phyloP scores from a whole-genome alignment of 2,329 filamentous ascomycete genomes.

The Sclerotinia borealis region DNA sequence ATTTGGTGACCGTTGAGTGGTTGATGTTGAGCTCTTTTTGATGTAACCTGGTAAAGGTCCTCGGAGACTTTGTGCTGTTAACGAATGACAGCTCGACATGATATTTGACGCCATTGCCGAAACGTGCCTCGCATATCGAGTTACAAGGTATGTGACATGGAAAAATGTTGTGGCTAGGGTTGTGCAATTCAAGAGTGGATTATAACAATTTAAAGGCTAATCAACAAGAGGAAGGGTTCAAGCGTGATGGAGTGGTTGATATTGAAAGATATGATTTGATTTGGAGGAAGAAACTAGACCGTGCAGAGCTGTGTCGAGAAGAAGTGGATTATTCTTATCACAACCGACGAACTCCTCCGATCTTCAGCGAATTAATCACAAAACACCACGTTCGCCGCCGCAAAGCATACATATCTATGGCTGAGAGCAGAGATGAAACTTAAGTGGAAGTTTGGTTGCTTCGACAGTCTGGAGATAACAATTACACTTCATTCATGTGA shows the following conservation, averaged over 20 bases:
- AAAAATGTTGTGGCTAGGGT: not conserved
- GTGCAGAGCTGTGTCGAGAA: conserved; percentile 6
- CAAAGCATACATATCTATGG: not conserved
- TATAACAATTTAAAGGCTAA: not conserved
- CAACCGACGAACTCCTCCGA: conserved; percentile 2
- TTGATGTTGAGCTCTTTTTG: not conserved
- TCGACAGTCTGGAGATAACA: not conserved
- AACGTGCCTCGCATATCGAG: conserved; percentile 11
- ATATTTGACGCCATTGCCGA: conserved; percentile 15
- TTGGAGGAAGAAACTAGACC: not conserved
- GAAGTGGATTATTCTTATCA: not conserved
- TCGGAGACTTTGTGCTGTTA: conserved; percentile 6
- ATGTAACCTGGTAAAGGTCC: conserved; percentile 2
- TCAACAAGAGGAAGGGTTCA: not conserved
- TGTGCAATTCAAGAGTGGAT: conserved; percentile 4
- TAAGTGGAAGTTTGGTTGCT: not conserved
- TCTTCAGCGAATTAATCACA: not conserved
- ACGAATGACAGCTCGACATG: conserved; percentile 11
- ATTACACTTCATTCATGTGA: not conserved
- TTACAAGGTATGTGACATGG: conserved; percentile 6
- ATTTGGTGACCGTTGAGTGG: not conserved
- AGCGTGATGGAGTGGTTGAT: conserved; percentile 2
- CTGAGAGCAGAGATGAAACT: not conserved
- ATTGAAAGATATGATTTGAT: not conserved
- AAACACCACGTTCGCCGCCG: conserved; percentile 7